Conservation (phyloP, 2,329 filamentous ascomycete species). For the Pseudopithomyces maydicus region DNA sequence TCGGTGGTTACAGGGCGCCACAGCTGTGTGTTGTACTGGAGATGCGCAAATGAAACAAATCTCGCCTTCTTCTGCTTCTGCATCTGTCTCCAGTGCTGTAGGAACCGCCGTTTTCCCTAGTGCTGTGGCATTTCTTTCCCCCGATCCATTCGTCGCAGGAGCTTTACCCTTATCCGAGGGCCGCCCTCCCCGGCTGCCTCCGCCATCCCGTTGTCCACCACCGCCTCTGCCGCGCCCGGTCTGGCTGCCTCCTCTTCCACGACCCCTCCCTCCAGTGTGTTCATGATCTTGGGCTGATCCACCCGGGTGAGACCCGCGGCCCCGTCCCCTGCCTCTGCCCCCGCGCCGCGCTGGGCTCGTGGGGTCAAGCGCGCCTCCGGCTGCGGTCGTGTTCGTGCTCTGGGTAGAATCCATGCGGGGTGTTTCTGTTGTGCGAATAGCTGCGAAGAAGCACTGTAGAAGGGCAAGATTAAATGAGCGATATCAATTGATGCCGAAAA, state of each 20-base stretch:
- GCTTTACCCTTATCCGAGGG: slow-evolving; percentile 36
- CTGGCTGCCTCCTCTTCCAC: slow-evolving; percentile 42
- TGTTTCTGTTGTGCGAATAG: slow-evolving; percentile 10
- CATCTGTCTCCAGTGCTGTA: slow-evolving; percentile 33
- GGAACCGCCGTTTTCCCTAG: slow-evolving; percentile 1
- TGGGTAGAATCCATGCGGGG: slow-evolving; percentile 43
- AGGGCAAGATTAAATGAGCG: background rate
- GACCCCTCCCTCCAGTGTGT: slow-evolving; percentile 27
- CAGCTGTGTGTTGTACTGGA: slow-evolving; percentile 80
- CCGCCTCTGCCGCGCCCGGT: slow-evolving; percentile 39
- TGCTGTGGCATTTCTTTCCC: slow-evolving; percentile 7
- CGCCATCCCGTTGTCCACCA: slow-evolving; percentile 40
- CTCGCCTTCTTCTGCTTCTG: slow-evolving; percentile 67
- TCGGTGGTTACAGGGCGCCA: slow-evolving; percentile 93
- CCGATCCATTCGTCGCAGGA: slow-evolving; percentile 17
- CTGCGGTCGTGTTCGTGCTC: slow-evolving; percentile 12
- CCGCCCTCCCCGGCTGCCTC: slow-evolving; percentile 30
- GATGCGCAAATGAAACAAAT: slow-evolving; percentile 98
- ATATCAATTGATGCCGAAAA: background rate
- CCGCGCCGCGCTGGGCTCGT: slow-evolving; percentile 34
- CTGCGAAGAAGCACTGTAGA: background rate
- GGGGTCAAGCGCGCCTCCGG: slow-evolving; percentile 25
- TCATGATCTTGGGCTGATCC: slow-evolving; percentile 24
- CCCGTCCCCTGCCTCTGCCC: slow-evolving; percentile 36
- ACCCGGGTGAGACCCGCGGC: slow-evolving; percentile 28